phyloP scores from a whole-genome alignment of 257 asterid species.

The Leonotis leonurus region DNA sequence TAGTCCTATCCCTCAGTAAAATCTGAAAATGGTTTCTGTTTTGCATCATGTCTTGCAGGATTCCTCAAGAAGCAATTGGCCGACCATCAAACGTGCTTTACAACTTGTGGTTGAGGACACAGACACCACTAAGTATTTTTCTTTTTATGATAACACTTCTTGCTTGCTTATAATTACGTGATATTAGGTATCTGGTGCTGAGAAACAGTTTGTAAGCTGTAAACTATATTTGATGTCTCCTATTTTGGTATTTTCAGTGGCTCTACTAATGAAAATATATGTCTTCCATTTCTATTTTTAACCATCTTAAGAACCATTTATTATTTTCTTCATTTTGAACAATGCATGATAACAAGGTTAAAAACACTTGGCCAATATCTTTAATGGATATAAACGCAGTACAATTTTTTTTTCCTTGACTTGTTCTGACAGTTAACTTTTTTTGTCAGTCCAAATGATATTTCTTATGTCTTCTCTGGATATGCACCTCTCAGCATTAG shows the following conservation, averaged over 20 bases:
- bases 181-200: neutral
- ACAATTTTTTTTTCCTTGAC: neutral
- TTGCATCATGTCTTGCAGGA: conserved; percentile 52
- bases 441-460: conserved; percentile 73
- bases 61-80: conserved; percentile 77
- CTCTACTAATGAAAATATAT: neutral
- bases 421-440: conserved; percentile 8
- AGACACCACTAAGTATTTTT: conserved; percentile 69
- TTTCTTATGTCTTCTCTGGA: conserved; percentile 92
- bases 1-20: neutral
- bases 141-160: conserved; percentile 1
- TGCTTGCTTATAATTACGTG: conserved; percentile 4
- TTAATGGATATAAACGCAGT: conserved; percentile 10
- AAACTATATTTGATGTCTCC: conserved; percentile 2
- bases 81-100: conserved; percentile 73
- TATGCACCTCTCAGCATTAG: conserved; percentile 98
- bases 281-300: neutral
- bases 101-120: conserved; percentile 84
- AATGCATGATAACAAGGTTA: neutral
- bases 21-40: conserved; percentile 12
- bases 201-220: neutral
- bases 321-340: neutral
- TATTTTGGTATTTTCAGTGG: neutral
- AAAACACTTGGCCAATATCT: neutral
- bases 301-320: neutral